These are phyloP conservation scores for Chenopodium berlandieri DNA, from an alignment of 148 eudicot species.

Conservation along the genomic window DNA sequence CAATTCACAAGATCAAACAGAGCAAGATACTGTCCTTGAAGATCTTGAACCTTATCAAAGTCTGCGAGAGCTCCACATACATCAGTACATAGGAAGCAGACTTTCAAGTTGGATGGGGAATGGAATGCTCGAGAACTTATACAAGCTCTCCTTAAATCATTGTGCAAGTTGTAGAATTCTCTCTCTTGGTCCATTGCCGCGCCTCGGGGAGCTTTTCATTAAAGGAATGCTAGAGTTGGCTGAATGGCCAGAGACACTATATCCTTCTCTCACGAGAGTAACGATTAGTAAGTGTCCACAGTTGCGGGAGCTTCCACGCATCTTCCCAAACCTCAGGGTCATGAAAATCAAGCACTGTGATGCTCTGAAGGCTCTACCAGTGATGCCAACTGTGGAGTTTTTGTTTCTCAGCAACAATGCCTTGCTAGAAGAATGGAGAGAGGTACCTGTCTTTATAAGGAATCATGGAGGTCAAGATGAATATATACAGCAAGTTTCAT, in stretches of 20 bases:
- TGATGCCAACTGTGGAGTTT: conserved; percentile 13
- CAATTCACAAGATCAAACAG: conserved; percentile 6
- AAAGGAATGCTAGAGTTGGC: conserved; percentile 34
- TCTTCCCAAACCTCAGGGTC: conserved; percentile 20
- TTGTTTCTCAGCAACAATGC: conserved; percentile 21
- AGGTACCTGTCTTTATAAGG: background rate
- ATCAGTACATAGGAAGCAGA: conserved; percentile 23
- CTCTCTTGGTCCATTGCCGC: conserved; percentile 22
- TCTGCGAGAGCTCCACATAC: conserved; percentile 24
- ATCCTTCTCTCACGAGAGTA: conserved; percentile 10
- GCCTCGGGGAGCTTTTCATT: conserved; percentile 22
- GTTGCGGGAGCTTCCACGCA: conserved; percentile 19
- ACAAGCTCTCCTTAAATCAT: conserved; percentile 14
- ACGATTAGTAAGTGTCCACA: conserved; percentile 31
- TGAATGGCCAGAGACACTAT: conserved; percentile 16
- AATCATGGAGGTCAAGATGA: background rate
- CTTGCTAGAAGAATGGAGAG: conserved; percentile 18
- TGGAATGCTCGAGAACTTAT: conserved; percentile 16
- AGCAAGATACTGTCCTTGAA: conserved; percentile 29
- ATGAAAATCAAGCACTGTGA: conserved; percentile 34
- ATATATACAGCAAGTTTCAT: background rate
- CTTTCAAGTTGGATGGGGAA: conserved; percentile 29
- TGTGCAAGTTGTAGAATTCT: conserved; percentile 29
- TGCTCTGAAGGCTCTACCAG: conserved; percentile 23
- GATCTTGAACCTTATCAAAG: conserved; percentile 31